Evolutionary conservation across 1,139 yeast species (phyloP).

Genomic region (Eremothecium gossypii): DNA sequence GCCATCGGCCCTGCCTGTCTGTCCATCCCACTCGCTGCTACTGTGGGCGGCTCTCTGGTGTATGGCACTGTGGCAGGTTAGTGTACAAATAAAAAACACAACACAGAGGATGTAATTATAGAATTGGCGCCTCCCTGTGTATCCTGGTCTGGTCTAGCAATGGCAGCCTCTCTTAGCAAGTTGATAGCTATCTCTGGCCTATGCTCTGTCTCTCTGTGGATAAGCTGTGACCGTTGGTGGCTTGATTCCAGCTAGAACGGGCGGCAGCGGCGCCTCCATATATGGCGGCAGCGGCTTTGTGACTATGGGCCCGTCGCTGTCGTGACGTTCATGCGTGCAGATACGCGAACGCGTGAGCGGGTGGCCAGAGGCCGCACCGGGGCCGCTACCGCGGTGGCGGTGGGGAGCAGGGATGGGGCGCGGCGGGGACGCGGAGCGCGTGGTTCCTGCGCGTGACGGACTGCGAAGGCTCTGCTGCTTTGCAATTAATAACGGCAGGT

Average conservation of each 20-base stretch:
- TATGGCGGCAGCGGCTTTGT: too few species aligned
- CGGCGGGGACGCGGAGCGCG: too few species aligned
- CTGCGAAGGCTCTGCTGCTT: too few species aligned
- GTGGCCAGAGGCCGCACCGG: too few species aligned
- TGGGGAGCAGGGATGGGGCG: too few species aligned
- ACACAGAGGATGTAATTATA: slow-evolving; percentile 5
- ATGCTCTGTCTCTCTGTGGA: slow-evolving; percentile 4
- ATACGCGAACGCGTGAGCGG: too few species aligned
- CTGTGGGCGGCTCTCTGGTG: too few species aligned
- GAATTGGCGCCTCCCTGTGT: background rate
- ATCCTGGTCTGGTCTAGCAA: too few species aligned
- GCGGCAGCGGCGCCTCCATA: background rate
- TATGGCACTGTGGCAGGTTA: background rate
- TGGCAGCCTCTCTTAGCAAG: slow-evolving; percentile 4
- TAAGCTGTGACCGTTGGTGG: background rate
- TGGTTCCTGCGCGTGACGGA: too few species aligned
- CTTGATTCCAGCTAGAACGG: background rate
- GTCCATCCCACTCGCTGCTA: background rate
- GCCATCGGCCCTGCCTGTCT: slow-evolving; percentile 2
- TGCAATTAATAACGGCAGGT: background rate
- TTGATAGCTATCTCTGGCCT: slow-evolving; percentile 1
- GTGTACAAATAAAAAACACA: slow-evolving; percentile 2
- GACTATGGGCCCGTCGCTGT: too few species aligned
- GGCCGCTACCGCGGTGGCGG: too few species aligned
- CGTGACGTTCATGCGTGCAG: too few species aligned